Conservation (phyloP, 139 green algal genomes). For the Zygnema cylindricum region DNA sequence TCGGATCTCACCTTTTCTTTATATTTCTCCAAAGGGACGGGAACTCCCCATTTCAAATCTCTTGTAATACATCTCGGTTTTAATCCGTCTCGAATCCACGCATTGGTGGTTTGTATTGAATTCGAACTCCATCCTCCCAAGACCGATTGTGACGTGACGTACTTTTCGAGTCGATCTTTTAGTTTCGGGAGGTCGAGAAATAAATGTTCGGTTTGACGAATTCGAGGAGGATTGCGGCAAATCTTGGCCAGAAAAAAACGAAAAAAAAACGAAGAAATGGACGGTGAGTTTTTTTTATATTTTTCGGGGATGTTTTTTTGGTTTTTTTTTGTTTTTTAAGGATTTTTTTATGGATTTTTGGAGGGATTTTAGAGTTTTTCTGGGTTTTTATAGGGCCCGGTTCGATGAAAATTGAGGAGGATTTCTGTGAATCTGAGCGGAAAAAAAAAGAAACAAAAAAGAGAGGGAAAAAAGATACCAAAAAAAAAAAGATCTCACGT, state of each 20-base stretch:
- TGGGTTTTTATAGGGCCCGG: no score
- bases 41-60: constrained; percentile 95
- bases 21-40: constrained; percentile 86
- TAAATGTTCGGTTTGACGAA: constrained; percentile 85
- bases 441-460: no score
- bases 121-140: constrained; percentile 62
- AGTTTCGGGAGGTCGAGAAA: constrained; percentile 95
- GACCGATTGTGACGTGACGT: constrained; percentile 43
- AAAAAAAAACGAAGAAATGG: not conserved
- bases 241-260: constrained; percentile 31
- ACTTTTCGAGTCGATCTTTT: constrained; percentile 58
- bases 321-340: no score
- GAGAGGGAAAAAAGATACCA: no score
- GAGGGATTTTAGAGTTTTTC: no score
- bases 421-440: no score
- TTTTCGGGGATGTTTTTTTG: no score
- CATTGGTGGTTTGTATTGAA: constrained; percentile 78
- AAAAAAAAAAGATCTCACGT: no score
- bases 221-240: constrained; percentile 71
- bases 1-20: constrained; percentile 76
- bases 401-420: no score
- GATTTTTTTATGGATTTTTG: no score
- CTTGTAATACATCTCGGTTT: constrained; percentile 95
- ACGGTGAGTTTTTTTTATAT: not conserved
- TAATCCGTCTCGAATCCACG: constrained; percentile 95